phyloP scores from a whole-genome alignment of 2,329 filamentous ascomycete genomes.

The Annulohypoxylon truncatum region DNA sequence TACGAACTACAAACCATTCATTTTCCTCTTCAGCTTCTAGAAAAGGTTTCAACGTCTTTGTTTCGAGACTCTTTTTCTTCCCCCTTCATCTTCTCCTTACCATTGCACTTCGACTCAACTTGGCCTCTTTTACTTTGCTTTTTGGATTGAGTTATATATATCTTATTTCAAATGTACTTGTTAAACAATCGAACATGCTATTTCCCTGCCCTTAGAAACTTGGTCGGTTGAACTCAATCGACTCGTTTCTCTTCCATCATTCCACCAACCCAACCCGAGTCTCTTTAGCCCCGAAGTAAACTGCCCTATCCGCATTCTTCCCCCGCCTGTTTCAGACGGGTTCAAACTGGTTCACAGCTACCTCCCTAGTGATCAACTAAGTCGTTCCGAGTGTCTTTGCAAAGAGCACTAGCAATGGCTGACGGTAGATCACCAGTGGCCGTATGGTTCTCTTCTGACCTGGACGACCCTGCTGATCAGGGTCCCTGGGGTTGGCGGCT shows the following conservation, averaged over 20 bases:
- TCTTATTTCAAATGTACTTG: conserved; percentile 4
- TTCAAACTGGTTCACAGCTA: conserved; percentile 19
- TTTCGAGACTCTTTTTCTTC: neutral
- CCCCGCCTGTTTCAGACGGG: neutral
- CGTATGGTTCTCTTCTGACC: conserved; percentile 50
- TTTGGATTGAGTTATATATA: conserved; percentile 10
- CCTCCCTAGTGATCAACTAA: conserved; percentile 5
- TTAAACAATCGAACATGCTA: neutral
- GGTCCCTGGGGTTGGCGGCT: conserved; percentile 62
- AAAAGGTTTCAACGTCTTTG: conserved; percentile 3
- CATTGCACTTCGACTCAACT: conserved; percentile 1
- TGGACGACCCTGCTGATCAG: conserved; percentile 49
- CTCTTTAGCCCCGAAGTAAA: conserved; percentile 36
- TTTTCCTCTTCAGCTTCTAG: conserved; percentile 24
- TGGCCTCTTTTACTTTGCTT: neutral
- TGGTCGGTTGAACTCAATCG: conserved; percentile 17
- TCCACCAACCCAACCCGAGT: conserved; percentile 6
- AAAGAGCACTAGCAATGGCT: conserved; percentile 37
- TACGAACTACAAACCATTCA: conserved; percentile 15
- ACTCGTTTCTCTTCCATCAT: neutral
- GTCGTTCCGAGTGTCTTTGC: neutral
- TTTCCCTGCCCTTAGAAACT: neutral
- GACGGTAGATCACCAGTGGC: conserved; percentile 24
- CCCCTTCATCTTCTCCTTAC: neutral
- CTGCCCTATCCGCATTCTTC: conserved; percentile 26